Conservation (phyloP, 2,329 filamentous ascomycete species). For the Epichloe amarillans region DNA sequence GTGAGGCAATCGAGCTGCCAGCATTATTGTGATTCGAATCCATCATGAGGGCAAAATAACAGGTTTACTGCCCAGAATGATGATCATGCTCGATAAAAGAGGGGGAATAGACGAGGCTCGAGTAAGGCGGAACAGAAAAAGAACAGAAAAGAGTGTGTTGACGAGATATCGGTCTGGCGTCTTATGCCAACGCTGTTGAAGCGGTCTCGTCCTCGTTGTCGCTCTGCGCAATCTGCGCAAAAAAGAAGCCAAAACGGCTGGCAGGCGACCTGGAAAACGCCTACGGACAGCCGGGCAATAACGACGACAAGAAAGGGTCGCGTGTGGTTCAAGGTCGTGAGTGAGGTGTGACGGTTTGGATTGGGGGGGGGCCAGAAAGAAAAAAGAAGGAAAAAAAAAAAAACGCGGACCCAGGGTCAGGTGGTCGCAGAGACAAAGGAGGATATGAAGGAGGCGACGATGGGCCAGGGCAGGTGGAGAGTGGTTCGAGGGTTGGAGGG, state of each 20-base stretch:
- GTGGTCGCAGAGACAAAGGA: not conserved
- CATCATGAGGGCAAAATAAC: not conserved
- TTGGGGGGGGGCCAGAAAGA: not conserved
- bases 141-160: too few species aligned
- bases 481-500: not conserved
- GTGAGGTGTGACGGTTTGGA: not conserved
- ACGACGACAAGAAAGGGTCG: not conserved
- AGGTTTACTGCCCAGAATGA: not conserved
- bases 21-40: not conserved
- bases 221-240: too few species aligned
- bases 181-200: too few species aligned
- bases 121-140: too few species aligned
- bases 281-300: not conserved
- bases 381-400: not conserved
- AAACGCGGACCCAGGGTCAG: not conserved
- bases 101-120: not conserved
- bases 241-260: too few species aligned
- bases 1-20: slow-evolving; percentile 3
- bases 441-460: not conserved
- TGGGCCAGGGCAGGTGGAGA: not conserved
- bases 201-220: too few species aligned
- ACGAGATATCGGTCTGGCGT: too few species aligned
- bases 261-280: too few species aligned
- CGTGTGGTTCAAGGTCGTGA: not conserved
- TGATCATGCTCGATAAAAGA: slow-evolving; percentile 1